phyloP scores from a whole-genome alignment of 192 early-diverging fungal species.

The Coemansia sp. region DNA sequence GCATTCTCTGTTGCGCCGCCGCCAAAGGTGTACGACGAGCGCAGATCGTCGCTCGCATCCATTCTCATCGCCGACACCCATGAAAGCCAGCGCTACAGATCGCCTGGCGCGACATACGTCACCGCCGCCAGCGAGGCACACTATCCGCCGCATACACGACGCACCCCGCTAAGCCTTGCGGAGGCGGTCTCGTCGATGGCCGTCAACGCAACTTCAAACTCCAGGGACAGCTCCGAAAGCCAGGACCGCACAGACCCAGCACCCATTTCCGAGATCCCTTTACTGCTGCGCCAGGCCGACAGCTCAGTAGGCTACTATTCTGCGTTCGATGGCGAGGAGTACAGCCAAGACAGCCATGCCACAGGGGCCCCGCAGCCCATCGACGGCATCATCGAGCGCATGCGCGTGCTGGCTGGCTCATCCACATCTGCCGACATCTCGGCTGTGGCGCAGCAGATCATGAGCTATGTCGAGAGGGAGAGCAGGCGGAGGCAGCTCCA shows the following conservation, averaged over 20 bases:
- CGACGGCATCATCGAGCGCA: conserved; percentile 30
- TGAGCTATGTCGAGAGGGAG: conserved; percentile 48
- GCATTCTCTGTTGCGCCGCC: not conserved
- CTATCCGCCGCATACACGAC: not conserved
- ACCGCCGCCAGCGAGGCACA: conserved; percentile 5
- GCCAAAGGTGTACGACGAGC: not conserved
- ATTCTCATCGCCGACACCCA: conserved; percentile 9
- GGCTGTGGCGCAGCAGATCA: conserved; percentile 33
- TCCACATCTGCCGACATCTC: conserved; percentile 33
- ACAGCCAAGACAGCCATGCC: not conserved
- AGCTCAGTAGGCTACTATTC: conserved; percentile 15
- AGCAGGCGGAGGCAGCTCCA: conserved; percentile 45
- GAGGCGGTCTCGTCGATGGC: conserved; percentile 6
- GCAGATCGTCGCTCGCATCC: conserved; percentile 22
- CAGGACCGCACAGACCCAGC: not conserved
- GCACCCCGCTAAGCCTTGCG: not conserved
- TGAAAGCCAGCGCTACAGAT: not conserved
- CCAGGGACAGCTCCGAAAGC: not conserved
- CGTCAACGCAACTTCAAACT: not conserved
- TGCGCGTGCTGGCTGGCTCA: conserved; percentile 28
- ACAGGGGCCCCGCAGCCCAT: not conserved
- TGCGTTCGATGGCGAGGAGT: conserved; percentile 4
- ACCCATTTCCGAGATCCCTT: conserved; percentile 28
- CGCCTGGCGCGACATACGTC: conserved; percentile 14
- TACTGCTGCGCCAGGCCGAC: conserved; percentile 36